Conservation (phyloP, 352 stramenopile species). For the Globisporangium takayamanum region DNA sequence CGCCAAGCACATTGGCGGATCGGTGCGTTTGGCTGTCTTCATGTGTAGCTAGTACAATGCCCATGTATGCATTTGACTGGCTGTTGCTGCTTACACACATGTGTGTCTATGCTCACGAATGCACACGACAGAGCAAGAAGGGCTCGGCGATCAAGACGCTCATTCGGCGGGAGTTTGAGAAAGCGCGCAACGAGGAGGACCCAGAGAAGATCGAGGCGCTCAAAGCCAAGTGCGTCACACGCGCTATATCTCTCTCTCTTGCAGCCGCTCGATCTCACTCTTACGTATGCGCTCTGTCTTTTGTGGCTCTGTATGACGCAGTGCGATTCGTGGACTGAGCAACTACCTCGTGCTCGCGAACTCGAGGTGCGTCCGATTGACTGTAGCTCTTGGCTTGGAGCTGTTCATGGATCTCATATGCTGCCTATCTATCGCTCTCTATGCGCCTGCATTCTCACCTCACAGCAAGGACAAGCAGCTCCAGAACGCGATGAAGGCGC, state of each 20-base stretch:
- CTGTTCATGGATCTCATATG: neutral
- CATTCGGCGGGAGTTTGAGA: constrained; percentile 76
- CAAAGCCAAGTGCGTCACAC: constrained; percentile 67
- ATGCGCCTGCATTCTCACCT: neutral
- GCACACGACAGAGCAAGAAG: constrained; percentile 65
- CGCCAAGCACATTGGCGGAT: constrained; percentile 84
- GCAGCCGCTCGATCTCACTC: neutral
- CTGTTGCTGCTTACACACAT: neutral
- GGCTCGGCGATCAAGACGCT: constrained; percentile 63
- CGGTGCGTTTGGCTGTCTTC: constrained; percentile 25
- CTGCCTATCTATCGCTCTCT: neutral
- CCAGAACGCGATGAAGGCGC: constrained; percentile 71
- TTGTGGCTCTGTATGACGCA: constrained; percentile 14
- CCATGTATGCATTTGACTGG: neutral
- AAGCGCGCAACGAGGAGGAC: constrained; percentile 68
- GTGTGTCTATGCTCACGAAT: neutral
- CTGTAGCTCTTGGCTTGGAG: neutral
- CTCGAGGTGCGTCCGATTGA: constrained; percentile 40
- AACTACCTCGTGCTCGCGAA: constrained; percentile 88
- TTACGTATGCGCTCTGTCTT: constrained; percentile 5
- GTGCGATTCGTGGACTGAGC: constrained; percentile 72
- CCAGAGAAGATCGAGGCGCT: constrained; percentile 76
- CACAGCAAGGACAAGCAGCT: constrained; percentile 82
- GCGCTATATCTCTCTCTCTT: neutral
- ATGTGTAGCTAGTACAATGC: neutral